Evolutionary conservation across 371 early-diverging fungal genomes (phyloP), one percentile per base, ranked within the genome.

Genomic region (Lichtheimia corymbifera): DNA sequence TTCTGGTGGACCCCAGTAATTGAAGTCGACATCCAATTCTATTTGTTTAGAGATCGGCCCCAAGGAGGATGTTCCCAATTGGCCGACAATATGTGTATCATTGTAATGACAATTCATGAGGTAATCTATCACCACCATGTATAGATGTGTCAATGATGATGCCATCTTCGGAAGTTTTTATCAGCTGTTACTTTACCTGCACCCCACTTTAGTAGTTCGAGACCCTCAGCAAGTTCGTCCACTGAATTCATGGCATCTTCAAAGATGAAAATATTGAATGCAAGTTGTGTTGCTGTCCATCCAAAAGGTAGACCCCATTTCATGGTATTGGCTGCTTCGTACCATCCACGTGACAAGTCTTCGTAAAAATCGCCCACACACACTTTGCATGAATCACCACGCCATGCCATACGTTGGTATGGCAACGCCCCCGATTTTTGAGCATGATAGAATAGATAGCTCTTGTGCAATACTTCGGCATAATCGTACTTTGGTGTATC

Each of bases 301-400:
- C 74, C 83, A 27, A 80, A 65, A 0, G 85, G 85, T 4, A 80
- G 68, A 49, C 85, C 85, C 83, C 83, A 85, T 53, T 85, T 85
- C 83, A 85, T 83, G 6, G 85, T 83, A 51, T 85, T 85, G 7
- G 85, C 83, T n/a, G 85, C 85, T 53, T 85, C 85, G 58, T 82
- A 85, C 83, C 83, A 85, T 17, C 76, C 85, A 40, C 77, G 77
- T 0, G 78, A 77, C 5, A 85, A 53, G 56, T 85, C 85, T 60
- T 85, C 85, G 25, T 82, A 80, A 62, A 71, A 80, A 17, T 71
- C 68, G 41, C 85, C 85, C 20, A 76, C 75, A 55, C 83, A 82
- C 22, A 76, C 76, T 35, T 78, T 74, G 65, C 85, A 85, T 2
- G 81, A 80, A 68, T 85, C 83, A 1, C 76, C 72, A 28, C 85